phyloP scores from a whole-genome alignment of 305 asterid genomes.

The Solanum hybrid region DNA sequence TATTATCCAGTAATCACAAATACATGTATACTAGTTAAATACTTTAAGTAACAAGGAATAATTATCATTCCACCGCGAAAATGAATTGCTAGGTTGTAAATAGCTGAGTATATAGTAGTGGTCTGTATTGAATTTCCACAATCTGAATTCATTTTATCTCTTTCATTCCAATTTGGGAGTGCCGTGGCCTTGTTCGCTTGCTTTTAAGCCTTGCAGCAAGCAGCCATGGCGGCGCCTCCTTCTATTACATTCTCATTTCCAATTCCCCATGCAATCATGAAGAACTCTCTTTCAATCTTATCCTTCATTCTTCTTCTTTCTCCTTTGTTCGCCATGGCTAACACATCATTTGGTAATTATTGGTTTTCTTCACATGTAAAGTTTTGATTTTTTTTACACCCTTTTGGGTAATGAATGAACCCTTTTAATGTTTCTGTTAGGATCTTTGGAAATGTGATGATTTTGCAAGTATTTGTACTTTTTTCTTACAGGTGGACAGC shows the following conservation, averaged over 20 bases:
- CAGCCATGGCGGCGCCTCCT: constrained; percentile 7
- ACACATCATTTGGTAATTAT: constrained; percentile 25
- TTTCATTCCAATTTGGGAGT: background rate
- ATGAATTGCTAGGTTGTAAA: background rate
- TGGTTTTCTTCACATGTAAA: background rate
- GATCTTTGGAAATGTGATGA: background rate
- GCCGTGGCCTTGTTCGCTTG: constrained; percentile 8
- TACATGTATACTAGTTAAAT: background rate
- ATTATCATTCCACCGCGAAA: accelerated
- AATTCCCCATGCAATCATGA: constrained; percentile 2
- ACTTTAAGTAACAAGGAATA: background rate
- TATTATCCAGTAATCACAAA: background rate
- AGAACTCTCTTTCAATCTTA: background rate
- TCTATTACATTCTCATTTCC: background rate
- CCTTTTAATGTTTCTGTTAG: background rate
- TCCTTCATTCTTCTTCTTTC: constrained; percentile 12
- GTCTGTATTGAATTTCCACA: background rate
- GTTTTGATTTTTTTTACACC: background rate
- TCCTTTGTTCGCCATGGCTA: constrained; percentile 7
- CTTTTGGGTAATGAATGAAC: background rate
- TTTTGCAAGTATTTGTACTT: background rate
- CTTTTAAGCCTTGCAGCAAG: background rate
- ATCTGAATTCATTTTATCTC: background rate
- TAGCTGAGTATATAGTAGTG: background rate
- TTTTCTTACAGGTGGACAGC: background rate